Percentiles rank a stretch among this genome's conserved stretches.
These are phyloP conservation scores for Amanita molliuscula DNA, from an alignment of 768 basidiomycete genomes.

Conservation along the genomic window DNA sequence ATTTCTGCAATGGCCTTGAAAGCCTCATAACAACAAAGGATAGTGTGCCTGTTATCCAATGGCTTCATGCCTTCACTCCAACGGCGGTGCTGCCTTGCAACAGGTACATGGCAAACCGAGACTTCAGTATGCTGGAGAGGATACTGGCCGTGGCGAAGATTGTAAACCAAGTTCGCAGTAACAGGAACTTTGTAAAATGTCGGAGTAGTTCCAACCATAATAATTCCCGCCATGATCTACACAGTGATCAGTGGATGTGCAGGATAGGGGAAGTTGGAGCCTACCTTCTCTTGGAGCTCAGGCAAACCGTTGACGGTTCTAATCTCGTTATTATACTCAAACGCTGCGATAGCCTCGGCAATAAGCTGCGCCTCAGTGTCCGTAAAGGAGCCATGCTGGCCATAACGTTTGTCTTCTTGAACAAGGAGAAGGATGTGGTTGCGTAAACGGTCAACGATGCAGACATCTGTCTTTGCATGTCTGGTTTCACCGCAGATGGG, in stretches of 20 bases:
- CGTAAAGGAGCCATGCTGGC: neutral
- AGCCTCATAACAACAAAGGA: neutral
- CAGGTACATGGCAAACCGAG: neutral
- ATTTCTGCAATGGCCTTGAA: neutral
- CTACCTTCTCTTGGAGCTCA: conserved; percentile 3
- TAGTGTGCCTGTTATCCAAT: neutral
- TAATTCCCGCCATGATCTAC: conserved; percentile 13
- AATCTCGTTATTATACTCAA: conserved; percentile 5
- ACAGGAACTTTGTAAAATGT: conserved; percentile 16
- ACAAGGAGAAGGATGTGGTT: conserved; percentile 14
- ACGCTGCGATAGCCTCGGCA: conserved; percentile 11
- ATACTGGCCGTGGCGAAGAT: conserved; percentile 9
- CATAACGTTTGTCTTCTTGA: neutral
- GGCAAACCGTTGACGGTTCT: neutral
- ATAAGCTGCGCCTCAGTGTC: conserved; percentile 9
- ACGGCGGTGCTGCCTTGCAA: conserved; percentile 7
- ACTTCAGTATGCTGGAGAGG: conserved; percentile 12
- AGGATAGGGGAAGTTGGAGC: neutral
- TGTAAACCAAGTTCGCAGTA: conserved; percentile 9
- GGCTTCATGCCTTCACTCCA: conserved; percentile 5
- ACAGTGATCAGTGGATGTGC: neutral
- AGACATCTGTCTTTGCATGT: conserved; percentile 20
- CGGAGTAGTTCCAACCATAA: conserved; percentile 13
- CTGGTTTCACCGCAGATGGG: conserved; percentile 17
- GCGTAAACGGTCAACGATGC: conserved; percentile 15